A percentile compares a stretch with the other conserved stretches of the same genome.
Conservation (phyloP, 176 grass and related monocot genomes). For the Eleusine indica region DNA sequence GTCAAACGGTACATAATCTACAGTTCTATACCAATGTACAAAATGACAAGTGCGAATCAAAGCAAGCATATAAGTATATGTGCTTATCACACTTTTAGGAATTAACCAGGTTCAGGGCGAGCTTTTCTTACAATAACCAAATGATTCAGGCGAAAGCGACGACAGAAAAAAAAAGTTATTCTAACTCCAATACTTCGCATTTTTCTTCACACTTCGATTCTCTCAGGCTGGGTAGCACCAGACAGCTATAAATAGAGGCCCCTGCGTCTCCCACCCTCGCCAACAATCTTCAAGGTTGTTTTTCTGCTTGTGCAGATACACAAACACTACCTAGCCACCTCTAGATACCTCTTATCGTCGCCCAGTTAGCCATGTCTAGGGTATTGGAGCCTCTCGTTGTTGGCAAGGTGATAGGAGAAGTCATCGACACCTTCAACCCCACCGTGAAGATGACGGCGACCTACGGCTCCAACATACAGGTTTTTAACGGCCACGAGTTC, state of each 20-base stretch:
- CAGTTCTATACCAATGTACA: neutral
- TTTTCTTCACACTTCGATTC: neutral
- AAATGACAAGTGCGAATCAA: constrained; percentile 1
- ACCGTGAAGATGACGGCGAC: constrained; percentile 73
- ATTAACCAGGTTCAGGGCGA: constrained; percentile 6
- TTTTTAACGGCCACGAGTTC: constrained; percentile 92
- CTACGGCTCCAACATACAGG: constrained; percentile 80
- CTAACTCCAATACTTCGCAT: neutral
- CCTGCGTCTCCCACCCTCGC: constrained; percentile 3
- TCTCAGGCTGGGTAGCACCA: neutral
- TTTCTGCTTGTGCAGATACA: constrained; percentile 7
- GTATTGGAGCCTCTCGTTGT: constrained; percentile 72
- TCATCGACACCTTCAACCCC: constrained; percentile 86
- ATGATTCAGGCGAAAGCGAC: constrained; percentile 26
- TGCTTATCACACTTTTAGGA: constrained; percentile 18
- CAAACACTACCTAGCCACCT: neutral
- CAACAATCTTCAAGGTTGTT: constrained; percentile 31
- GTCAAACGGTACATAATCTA: neutral
- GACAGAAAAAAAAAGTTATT: constrained; percentile 24
- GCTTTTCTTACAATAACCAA: constrained; percentile 32
- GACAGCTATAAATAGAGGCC: constrained; percentile 66
- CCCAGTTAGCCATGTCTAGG: constrained; percentile 63
- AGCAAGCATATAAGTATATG: constrained; percentile 1
- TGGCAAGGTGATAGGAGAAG: constrained; percentile 93
- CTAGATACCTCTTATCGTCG: neutral